Conservation (phyloP, 169 alveolate genomes). For the Ichthyophthirius multifiliis region DNA sequence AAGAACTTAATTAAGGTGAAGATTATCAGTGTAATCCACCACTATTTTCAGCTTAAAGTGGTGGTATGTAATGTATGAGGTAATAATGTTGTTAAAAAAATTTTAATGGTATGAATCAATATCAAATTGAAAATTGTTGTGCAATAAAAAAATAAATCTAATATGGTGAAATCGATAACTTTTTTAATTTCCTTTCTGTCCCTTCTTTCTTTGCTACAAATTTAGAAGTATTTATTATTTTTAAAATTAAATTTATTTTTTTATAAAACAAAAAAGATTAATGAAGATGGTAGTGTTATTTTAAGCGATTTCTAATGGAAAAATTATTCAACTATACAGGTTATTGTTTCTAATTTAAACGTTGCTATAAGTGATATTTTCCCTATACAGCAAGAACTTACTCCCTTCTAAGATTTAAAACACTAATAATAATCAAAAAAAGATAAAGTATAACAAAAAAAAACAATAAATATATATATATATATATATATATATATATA, state of each 20-base stretch:
- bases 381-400: neutral
- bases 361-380: neutral
- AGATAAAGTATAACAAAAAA: slow-evolving; percentile 1
- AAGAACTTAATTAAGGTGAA: neutral
- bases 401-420: neutral
- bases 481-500: neutral
- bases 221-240: no score
- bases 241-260: no score
- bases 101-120: neutral
- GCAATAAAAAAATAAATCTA: no score
- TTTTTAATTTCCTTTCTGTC: neutral
- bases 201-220: neutral
- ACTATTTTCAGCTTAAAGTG: no score
- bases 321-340: neutral
- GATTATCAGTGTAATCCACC: neutral
- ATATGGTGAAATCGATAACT: neutral
- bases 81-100: no score
- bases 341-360: neutral
- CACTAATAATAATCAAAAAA: neutral
- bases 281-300: neutral
- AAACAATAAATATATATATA: neutral
- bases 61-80: neutral
- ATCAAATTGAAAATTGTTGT: neutral
- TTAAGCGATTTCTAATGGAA: neutral
- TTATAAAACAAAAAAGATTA: no score